Evolutionary conservation across 352 stramenopile species (phyloP).

Genomic region (Phytophthora podocarpi): DNA sequence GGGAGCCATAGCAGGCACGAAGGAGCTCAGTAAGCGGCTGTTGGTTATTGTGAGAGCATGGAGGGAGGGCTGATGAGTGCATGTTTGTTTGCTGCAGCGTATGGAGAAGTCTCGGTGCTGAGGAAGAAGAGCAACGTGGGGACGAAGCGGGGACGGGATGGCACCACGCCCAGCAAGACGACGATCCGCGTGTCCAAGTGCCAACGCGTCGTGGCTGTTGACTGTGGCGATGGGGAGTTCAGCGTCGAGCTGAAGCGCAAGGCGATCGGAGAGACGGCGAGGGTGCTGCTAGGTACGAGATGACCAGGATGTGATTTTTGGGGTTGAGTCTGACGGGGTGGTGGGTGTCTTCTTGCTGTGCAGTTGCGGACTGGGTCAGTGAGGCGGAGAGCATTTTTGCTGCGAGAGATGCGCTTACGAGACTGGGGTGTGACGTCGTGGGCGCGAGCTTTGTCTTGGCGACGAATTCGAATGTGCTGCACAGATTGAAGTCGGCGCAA

Average conservation of each 20-base stretch:
- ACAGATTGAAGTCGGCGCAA: constrained; percentile 42
- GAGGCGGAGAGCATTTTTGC: constrained; percentile 48
- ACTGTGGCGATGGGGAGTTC: constrained; percentile 25
- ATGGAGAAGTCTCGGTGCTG: constrained; percentile 45
- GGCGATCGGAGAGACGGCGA: constrained; percentile 12
- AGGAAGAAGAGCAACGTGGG: background rate
- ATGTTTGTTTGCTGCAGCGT: constrained; percentile 32
- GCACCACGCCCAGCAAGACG: constrained; percentile 6
- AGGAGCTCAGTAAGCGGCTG: constrained; percentile 37
- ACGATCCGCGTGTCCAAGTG: constrained; percentile 21
- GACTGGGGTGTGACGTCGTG: constrained; percentile 51
- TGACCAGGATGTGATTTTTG: background rate
- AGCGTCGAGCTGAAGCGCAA: constrained; percentile 41
- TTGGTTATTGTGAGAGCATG: background rate
- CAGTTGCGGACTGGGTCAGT: constrained; percentile 66
- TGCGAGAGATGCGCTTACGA: constrained; percentile 44
- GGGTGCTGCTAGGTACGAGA: constrained; percentile 41
- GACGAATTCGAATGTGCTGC: constrained; percentile 41
- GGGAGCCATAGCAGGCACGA: constrained; percentile 52
- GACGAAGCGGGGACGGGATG: constrained; percentile 14
- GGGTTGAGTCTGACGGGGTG: too few relatives aligned
- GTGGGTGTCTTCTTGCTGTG: background rate
- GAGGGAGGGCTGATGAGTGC: background rate
- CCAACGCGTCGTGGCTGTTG: constrained; percentile 30
- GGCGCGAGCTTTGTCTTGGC: constrained; percentile 55